These are phyloP conservation scores for Geosiphon pyriformis DNA, from an alignment of 192 early-diverging fungal species.

Conservation along the genomic window DNA sequence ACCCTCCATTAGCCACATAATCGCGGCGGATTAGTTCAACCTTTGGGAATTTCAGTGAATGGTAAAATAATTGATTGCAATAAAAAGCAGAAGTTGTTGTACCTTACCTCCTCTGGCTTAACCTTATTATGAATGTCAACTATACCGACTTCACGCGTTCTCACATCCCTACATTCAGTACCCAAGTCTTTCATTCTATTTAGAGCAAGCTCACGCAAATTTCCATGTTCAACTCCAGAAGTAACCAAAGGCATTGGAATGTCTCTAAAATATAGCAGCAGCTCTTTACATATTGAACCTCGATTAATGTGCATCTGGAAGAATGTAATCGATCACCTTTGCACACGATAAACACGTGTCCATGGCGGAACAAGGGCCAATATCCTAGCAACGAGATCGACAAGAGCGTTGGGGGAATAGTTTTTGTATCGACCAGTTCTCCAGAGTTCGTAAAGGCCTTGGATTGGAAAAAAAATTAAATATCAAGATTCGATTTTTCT, in stretches of 20 bases:
- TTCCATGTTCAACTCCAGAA: constrained; percentile 97
- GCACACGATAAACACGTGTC: constrained; percentile 97
- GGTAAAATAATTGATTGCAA: too few species aligned
- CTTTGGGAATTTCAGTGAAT: constrained; percentile 49
- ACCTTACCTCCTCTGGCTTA: constrained; percentile 59
- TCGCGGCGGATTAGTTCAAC: constrained; percentile 96
- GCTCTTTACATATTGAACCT: not conserved
- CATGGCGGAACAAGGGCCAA: constrained; percentile 96
- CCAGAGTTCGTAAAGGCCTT: constrained; percentile 92
- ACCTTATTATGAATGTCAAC: constrained; percentile 96
- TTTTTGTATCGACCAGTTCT: constrained; percentile 96
- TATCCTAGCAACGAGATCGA: constrained; percentile 93
- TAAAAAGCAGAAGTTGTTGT: too few species aligned
- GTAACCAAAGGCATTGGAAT: constrained; percentile 99
- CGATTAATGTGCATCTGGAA: not conserved
- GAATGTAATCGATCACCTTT: constrained; percentile 44
- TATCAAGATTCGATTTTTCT: not conserved
- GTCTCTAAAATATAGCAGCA: constrained; percentile 45
- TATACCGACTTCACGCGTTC: constrained; percentile 97
- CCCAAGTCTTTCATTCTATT: constrained; percentile 96
- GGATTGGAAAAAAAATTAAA: not conserved
- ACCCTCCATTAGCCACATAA: constrained; percentile 96
- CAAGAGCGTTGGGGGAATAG: constrained; percentile 92
- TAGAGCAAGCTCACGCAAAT: constrained; percentile 90
- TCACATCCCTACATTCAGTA: constrained; percentile 92